These are phyloP conservation scores for Hymenochaete sp. DNA, from an alignment of 1,284 basidiomycete species.

Conservation along the genomic window DNA sequence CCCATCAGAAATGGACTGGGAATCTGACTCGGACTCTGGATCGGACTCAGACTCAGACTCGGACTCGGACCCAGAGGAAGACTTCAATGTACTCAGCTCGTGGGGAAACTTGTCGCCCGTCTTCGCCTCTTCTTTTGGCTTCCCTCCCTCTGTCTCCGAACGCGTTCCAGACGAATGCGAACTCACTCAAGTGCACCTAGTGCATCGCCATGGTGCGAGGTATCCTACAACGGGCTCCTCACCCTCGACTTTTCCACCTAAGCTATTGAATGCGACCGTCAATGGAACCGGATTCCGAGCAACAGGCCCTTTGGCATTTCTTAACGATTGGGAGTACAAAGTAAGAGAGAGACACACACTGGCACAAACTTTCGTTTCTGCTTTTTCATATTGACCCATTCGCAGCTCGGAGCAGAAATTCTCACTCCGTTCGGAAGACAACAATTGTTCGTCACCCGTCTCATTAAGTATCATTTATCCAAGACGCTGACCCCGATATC, in stretches of 20 bases:
- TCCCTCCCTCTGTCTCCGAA: slow-evolving; percentile 41
- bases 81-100: slow-evolving; percentile 37
- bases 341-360: too few relatives aligned
- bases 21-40: too few relatives aligned
- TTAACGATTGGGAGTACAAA: slow-evolving; percentile 30
- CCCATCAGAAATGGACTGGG: too few relatives aligned
- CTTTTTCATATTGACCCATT: slow-evolving; percentile 5
- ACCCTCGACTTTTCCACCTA: slow-evolving; percentile 11
- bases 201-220: slow-evolving; percentile 42
- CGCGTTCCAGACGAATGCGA: slow-evolving; percentile 41
- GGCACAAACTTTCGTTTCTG: background rate
- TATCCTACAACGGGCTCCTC: slow-evolving; percentile 15
- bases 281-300: slow-evolving; percentile 19
- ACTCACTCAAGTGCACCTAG: slow-evolving; percentile 42
- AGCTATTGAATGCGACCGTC: slow-evolving; percentile 15
- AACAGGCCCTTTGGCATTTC: slow-evolving; percentile 28
- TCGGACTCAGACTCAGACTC: too few relatives aligned
- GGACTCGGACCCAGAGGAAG: slow-evolving; percentile 27
- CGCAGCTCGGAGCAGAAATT: slow-evolving; percentile 47
- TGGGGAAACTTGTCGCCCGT: slow-evolving; percentile 54
- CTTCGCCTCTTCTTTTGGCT: slow-evolving; percentile 47
- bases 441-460: slow-evolving; percentile 34
- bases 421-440: slow-evolving; percentile 50
- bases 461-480: background rate
- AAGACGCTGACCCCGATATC: slow-evolving; percentile 17